Percentiles rank a stretch among this genome's conserved stretches.
Conservation (phyloP, 768 basidiomycete genomes). For the Ramaria sp. region DNA sequence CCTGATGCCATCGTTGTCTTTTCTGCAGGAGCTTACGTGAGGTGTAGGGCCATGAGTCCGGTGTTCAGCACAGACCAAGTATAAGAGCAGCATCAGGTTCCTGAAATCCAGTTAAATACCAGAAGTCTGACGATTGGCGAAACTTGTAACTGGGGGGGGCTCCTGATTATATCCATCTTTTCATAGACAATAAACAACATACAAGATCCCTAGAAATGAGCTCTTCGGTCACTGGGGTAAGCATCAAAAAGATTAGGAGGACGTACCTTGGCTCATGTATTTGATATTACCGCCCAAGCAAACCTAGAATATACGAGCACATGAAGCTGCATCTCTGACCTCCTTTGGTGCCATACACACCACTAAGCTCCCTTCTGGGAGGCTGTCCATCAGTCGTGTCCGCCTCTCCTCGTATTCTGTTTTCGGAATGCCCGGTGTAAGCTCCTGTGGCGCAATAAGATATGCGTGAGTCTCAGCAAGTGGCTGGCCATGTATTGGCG, state of each 20-base stretch:
- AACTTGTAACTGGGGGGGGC: conserved; percentile 70
- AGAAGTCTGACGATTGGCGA: conserved; percentile 84
- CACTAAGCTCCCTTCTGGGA: conserved; percentile 67
- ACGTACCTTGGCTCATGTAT: conserved; percentile 75
- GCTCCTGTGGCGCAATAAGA: conserved; percentile 52
- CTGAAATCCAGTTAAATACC: conserved; percentile 94
- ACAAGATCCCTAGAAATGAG: conserved; percentile 54
- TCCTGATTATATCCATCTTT: conserved; percentile 9
- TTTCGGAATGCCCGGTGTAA: conserved; percentile 72
- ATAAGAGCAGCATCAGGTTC: conserved; percentile 88
- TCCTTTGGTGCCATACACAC: conserved; percentile 32
- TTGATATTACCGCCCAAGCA: conserved; percentile 62
- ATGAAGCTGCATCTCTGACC: neutral
- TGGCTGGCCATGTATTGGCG: conserved; percentile 74
- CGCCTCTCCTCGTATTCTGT: conserved; percentile 72
- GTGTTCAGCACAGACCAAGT: conserved; percentile 39
- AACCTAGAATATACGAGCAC: neutral
- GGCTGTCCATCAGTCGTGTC: conserved; percentile 52
- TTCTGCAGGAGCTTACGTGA: conserved; percentile 30
- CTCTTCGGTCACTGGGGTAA: conserved; percentile 8
- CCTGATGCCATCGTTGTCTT: conserved; percentile 57
- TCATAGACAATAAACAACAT: conserved; percentile 21
- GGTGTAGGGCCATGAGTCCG: neutral
- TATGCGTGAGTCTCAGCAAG: conserved; percentile 72
- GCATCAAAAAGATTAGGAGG: conserved; percentile 9